Percentiles rank a stretch among this genome's conserved stretches.
phyloP scores from a whole-genome alignment of 495 filamentous ascomycete genomes.

The Hypoxylon intermedium region DNA sequence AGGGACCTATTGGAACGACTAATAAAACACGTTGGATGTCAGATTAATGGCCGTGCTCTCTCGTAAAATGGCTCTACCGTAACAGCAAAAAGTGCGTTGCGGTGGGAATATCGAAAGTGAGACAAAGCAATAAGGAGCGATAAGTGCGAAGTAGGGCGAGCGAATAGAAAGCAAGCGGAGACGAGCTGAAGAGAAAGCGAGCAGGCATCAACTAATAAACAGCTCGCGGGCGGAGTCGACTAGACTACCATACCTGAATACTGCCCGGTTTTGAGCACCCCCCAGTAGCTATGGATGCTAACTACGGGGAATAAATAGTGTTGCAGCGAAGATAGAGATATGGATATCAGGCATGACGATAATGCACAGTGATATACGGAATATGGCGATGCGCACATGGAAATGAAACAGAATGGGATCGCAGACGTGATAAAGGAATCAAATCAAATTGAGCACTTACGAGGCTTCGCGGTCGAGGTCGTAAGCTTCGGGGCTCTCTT shows the following conservation, averaged over 20 bases:
- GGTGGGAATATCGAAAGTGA: conserved; percentile 3
- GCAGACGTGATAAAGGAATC: background rate
- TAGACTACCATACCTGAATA: conserved; percentile 2
- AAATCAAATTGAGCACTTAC: conserved; percentile 33
- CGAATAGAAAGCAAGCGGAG: conserved; percentile 23
- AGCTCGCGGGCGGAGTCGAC: conserved; percentile 16
- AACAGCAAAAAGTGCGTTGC: conserved; percentile 30
- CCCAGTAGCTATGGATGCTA: conserved; percentile 4
- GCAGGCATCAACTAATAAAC: background rate
- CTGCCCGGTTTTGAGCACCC: conserved; percentile 4
- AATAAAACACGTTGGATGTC: conserved; percentile 25
- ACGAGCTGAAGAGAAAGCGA: conserved; percentile 2
- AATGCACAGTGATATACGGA: conserved; percentile 16
- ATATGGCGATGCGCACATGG: too few relatives aligned
- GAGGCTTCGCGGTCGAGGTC: conserved; percentile 36
- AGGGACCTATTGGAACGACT: conserved; percentile 21
- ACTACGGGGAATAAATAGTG: conserved; percentile 1
- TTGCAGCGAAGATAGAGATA: background rate
- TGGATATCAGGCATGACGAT: conserved; percentile 6
- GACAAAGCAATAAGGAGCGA: conserved; percentile 14
- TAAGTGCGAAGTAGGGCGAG: conserved; percentile 4
- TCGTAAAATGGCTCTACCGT: conserved; percentile 8
- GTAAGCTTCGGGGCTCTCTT: conserved; percentile 25
- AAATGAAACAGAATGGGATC: conserved; percentile 8
- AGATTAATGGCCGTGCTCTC: conserved; percentile 26